Evolutionary conservation across 768 basidiomycete species (phyloP), one percentile per base, ranked within the genome.

Genomic region (Panellus pusillus): DNA sequence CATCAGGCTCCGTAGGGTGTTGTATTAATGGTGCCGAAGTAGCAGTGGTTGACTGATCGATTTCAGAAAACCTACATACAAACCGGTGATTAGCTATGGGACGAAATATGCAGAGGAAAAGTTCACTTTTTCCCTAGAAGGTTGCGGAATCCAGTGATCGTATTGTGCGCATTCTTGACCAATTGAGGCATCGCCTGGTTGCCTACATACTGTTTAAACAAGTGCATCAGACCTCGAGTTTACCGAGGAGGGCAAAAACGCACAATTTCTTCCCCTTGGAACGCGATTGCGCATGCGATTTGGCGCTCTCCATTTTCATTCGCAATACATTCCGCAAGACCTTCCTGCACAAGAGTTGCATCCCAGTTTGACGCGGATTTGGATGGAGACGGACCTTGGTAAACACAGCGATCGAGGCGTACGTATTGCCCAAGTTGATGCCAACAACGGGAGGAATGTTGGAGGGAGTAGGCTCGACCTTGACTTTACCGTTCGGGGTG

Each of bases 231-330:
- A 50, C 15, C 32, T 36, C 11, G 32, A 14, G 32, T 9, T 14
- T 8, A 35, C 32, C 14, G 14, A 9, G 14, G 20, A 28, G 52
- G 24, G 29, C 28, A 47, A 40, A 3, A n/a, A 78, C 88, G 63
- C 65, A 93, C 94, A 68, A 88, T 84, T 70, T 98, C 90, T 70
- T 96, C 91, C 24, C 93, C 93, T 37, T 84, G 83, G 69, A 96
- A 98, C 0, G 94, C 83, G 50, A 98, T 77, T 24, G 93, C 93
- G 67, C 91, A 93, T 0, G 93, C 93, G 64, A 99, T 98, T 74
- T 99, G 96, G 29, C 97, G 87, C 67, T 98, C 96, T 28, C 97
- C 96, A 68, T 98, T 96, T 68, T 98, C 95, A 68, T 98, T 98
- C 6, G 95, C 97, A 56, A 98, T 98, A 68, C 92, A 96, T 66